Conservation (phyloP, 2,329 filamentous ascomycete genomes). For the Hypoxylon sp. region DNA sequence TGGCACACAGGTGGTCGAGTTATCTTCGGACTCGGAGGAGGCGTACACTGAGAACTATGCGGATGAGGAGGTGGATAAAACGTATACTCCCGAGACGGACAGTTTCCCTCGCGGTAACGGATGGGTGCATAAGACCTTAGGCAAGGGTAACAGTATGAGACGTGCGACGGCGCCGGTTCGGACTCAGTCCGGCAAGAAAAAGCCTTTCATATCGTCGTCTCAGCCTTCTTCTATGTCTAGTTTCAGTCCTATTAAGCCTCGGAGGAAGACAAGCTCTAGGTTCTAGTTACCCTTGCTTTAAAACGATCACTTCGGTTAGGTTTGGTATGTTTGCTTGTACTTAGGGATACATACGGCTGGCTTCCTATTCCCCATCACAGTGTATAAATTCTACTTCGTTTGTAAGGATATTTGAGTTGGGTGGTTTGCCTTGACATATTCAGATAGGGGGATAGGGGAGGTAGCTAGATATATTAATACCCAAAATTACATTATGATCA, state of each 20-base stretch:
- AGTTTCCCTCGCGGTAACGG: slow-evolving; percentile 33
- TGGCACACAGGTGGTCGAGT: slow-evolving; percentile 50
- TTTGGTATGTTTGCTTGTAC: too few species aligned
- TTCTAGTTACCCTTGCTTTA: too few species aligned
- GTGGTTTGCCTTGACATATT: too few species aligned
- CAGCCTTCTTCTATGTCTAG: slow-evolving; percentile 3
- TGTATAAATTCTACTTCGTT: too few species aligned
- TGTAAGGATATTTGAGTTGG: too few species aligned
- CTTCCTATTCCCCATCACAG: too few species aligned
- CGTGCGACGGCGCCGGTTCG: slow-evolving; percentile 26
- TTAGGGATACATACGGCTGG: too few species aligned
- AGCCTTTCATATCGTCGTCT: slow-evolving; percentile 21
- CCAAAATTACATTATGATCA: too few species aligned
- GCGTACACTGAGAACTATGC: slow-evolving; percentile 49
- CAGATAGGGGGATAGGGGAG: too few species aligned
- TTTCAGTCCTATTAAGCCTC: slow-evolving; percentile 17
- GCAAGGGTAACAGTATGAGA: slow-evolving; percentile 10
- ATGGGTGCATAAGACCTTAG: slow-evolving; percentile 41
- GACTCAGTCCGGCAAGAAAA: slow-evolving; percentile 12
- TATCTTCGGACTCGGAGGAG: slow-evolving; percentile 49
- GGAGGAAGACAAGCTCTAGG: slow-evolving; percentile 35
- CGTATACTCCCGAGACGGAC: slow-evolving; percentile 42
- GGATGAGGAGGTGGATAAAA: slow-evolving; percentile 52
- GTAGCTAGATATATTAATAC: too few species aligned
- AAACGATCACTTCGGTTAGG: too few species aligned